Evolutionary conservation across 257 asterid species (phyloP), one percentile per base, ranked within the genome.

Genomic region (Ballota nigra): DNA sequence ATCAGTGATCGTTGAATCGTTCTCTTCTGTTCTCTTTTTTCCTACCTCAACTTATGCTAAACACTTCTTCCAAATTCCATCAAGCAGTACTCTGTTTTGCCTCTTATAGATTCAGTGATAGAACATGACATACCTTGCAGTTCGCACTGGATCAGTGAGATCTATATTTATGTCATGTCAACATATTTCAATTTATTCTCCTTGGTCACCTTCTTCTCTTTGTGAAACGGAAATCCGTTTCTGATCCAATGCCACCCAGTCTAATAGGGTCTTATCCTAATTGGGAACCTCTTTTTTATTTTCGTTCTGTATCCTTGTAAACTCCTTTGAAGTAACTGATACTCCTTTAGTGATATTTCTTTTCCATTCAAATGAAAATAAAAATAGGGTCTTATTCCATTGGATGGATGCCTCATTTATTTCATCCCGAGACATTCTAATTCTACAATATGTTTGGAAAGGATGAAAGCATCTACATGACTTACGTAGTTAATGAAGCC

Each of bases 71-170:
- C 22, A 63, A 49, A 31, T 34, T 53, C 13, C 22, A 63, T 34
- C 41, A 51, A 51, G 67, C 63, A 66, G 45, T 52, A 11, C 43
- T 28, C 72, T 69, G 24, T 58, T 77, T 55, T 41, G 19, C 75
- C 73, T 63, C 68, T 70, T 70, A 40, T 55, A 38, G 56, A 55
- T 62, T 58, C 70, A 20, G 45, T 60, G 33, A 47, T 22, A 68
- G 43, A 52, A 26, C 68, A 18, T 15, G 60, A 28, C 33, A 6
- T 68, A n/a, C 45, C 75, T 68, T 75, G 22, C 57, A 36, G 65
- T 68, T 69, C 24, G 7, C 15, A 45, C 49, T 60, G 49, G 12
- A 20, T 63, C 7, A 5, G 24, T 55, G 71, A 51, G 53, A 29
- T 59, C 63, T 55, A 58, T 28, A 26, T 41, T 66, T 29, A 26